phyloP scores from a whole-genome alignment of 768 basidiomycete species.

The Russula compacta region DNA sequence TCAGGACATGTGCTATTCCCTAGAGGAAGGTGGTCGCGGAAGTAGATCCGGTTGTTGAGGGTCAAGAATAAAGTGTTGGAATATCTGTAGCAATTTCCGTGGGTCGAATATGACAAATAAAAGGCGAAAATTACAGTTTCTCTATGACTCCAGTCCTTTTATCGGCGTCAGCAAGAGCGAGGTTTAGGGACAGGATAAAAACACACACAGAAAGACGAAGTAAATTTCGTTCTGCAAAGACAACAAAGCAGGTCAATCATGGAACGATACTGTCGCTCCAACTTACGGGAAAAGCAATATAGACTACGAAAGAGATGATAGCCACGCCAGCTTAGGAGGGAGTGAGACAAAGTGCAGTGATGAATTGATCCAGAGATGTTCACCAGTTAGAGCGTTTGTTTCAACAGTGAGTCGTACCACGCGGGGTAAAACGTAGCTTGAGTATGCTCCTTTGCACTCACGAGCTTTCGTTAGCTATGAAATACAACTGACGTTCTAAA shows the following conservation, averaged over 20 bases:
- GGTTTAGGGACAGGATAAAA: background rate
- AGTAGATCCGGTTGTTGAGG: background rate
- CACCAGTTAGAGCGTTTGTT: constrained; percentile 22
- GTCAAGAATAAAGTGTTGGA: background rate
- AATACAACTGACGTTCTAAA: background rate
- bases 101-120: background rate
- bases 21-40: background rate
- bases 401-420: constrained; percentile 24
- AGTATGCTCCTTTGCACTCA: background rate
- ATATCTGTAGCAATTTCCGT: background rate
- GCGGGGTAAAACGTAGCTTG: constrained; percentile 13
- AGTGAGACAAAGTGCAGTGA: background rate
- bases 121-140: constrained; percentile 6
- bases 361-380: background rate
- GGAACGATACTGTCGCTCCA: background rate
- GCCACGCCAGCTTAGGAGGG: constrained; percentile 4
- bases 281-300: constrained; percentile 11
- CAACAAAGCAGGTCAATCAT: background rate
- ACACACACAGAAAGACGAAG: constrained; percentile 6
- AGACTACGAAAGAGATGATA: constrained; percentile 4
- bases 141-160: constrained; percentile 20
- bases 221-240: constrained; percentile 9
- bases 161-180: background rate
- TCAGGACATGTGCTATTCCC: background rate
- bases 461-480: background rate